Evolutionary conservation across 2,329 filamentous ascomycete species (phyloP).

Genomic region (Fusarium zealandicum): DNA sequence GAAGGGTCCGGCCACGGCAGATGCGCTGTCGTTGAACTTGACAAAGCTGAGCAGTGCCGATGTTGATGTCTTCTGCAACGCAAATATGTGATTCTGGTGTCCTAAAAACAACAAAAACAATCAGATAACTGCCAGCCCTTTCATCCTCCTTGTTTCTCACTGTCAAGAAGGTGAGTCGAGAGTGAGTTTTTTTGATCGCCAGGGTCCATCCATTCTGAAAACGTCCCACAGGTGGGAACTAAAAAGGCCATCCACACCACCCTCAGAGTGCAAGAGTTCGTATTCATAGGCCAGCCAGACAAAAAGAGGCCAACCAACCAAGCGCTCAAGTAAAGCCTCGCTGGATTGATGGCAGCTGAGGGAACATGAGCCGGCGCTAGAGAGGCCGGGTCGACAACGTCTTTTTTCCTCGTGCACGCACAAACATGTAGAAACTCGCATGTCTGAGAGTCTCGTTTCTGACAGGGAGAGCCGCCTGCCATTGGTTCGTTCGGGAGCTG

Average conservation of each 20-base stretch:
- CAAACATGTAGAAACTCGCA: neutral
- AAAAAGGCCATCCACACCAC: slow-evolving; percentile 17
- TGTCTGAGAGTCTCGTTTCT: no score
- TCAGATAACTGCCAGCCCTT: no score
- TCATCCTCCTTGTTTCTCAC: no score
- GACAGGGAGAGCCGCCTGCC: no score
- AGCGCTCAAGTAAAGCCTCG: slow-evolving; percentile 1
- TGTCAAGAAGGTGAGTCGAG: neutral
- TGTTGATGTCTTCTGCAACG: no score
- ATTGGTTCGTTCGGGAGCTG: slow-evolving; percentile 1
- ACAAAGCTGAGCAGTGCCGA: neutral
- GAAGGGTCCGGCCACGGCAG: slow-evolving; percentile 20
- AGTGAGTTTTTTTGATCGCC: slow-evolving; percentile 28
- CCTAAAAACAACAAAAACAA: no score
- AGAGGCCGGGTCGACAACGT: neutral
- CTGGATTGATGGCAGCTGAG: slow-evolving; percentile 1
- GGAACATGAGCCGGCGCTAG: neutral
- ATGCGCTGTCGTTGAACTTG: neutral
- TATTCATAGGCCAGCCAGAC: slow-evolving; percentile 4
- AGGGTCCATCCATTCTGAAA: slow-evolving; percentile 33
- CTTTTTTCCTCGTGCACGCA: neutral
- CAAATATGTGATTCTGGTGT: no score
- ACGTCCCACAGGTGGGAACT: slow-evolving; percentile 22
- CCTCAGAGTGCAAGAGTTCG: neutral
- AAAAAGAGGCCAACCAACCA: slow-evolving; percentile 1